phyloP scores from a whole-genome alignment of 2,329 filamentous ascomycete species.

The Salinomyces thailandicus region DNA sequence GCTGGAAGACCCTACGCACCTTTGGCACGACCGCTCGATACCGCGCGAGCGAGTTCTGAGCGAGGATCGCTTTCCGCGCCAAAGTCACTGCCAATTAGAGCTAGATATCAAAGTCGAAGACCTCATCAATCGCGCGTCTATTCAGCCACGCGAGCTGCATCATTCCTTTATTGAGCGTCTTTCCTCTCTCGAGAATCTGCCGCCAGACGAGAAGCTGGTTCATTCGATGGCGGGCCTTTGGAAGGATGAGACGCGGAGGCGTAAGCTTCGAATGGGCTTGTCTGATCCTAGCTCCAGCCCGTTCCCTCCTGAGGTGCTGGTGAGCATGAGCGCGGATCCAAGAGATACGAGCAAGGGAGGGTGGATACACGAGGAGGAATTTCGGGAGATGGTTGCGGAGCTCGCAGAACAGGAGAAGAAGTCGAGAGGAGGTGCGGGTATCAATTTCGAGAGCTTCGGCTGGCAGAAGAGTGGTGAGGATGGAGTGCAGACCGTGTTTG shows the following conservation, averaged over 20 bases:
- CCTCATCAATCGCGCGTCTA: slow-evolving; percentile 69
- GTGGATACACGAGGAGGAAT: slow-evolving; percentile 91
- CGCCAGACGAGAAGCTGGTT: slow-evolving; percentile 67
- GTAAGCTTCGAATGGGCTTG: slow-evolving; percentile 61
- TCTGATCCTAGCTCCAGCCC: slow-evolving; percentile 56
- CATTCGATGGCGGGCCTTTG: slow-evolving; percentile 90
- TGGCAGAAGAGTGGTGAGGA: slow-evolving; percentile 40
- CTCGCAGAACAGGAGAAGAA: slow-evolving; percentile 55
- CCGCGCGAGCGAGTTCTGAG: slow-evolving; percentile 49
- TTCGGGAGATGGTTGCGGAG: slow-evolving; percentile 51
- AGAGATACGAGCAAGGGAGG: slow-evolving; percentile 61
- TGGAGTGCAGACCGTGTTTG: slow-evolving; percentile 61
- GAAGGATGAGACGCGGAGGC: slow-evolving; percentile 75
- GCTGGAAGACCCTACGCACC: slow-evolving; percentile 50
- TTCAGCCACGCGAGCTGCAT: slow-evolving; percentile 69
- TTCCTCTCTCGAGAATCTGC: slow-evolving; percentile 41
- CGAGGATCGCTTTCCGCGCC: slow-evolving; percentile 55
- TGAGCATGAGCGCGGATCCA: slow-evolving; percentile 80
- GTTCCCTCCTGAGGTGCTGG: slow-evolving; percentile 68
- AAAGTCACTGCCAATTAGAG: slow-evolving; percentile 82
- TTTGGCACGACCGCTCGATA: slow-evolving; percentile 74
- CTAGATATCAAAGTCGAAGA: slow-evolving; percentile 82
- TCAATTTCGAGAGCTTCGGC: slow-evolving; percentile 58
- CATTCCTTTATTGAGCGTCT: slow-evolving; percentile 73
- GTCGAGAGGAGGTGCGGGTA: slow-evolving; percentile 31